phyloP scores from a whole-genome alignment of 495 filamentous ascomycete species.

The Penicillium waksmanii region DNA sequence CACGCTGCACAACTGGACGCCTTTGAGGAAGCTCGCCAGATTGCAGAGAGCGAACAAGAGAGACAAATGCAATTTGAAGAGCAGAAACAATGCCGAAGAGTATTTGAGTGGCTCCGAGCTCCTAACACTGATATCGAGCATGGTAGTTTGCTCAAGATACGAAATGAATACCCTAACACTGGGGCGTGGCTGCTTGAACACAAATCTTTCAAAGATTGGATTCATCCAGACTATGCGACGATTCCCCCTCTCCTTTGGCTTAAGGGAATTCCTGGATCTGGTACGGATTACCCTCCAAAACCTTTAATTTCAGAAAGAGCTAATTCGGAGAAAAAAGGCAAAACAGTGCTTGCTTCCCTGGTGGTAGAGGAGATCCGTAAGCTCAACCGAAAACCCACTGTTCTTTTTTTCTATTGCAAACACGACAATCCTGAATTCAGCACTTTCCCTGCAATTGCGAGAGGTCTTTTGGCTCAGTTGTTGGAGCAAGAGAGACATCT shows the following conservation, averaged over 20 bases:
- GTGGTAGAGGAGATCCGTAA: slow-evolving; percentile 1
- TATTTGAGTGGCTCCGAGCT: slow-evolving; percentile 5
- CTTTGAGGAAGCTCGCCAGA: neutral
- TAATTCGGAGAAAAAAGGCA: neutral
- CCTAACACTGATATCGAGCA: slow-evolving; percentile 5
- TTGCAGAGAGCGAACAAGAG: neutral
- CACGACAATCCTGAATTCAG: slow-evolving; percentile 8
- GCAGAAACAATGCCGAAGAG: neutral
- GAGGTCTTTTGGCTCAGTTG: slow-evolving; percentile 3
- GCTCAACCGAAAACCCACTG: neutral
- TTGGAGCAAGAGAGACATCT: slow-evolving; percentile 5
- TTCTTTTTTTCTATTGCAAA: slow-evolving; percentile 12
- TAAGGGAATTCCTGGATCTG: slow-evolving; percentile 5
- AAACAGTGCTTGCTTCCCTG: neutral
- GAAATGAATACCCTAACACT: neutral
- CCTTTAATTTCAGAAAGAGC: no score
- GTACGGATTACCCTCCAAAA: neutral
- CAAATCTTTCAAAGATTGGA: slow-evolving; percentile 7
- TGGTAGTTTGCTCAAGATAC: neutral
- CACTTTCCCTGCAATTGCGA: slow-evolving; percentile 1
- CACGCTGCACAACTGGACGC: neutral
- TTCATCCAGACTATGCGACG: neutral
- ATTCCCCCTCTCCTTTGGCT: slow-evolving; percentile 10
- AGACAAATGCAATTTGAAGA: neutral
- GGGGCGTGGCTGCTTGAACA: slow-evolving; percentile 6